Evolutionary conservation across 768 basidiomycete species (phyloP).

Genomic region (Krasilnikovozyma curviuscula): DNA sequence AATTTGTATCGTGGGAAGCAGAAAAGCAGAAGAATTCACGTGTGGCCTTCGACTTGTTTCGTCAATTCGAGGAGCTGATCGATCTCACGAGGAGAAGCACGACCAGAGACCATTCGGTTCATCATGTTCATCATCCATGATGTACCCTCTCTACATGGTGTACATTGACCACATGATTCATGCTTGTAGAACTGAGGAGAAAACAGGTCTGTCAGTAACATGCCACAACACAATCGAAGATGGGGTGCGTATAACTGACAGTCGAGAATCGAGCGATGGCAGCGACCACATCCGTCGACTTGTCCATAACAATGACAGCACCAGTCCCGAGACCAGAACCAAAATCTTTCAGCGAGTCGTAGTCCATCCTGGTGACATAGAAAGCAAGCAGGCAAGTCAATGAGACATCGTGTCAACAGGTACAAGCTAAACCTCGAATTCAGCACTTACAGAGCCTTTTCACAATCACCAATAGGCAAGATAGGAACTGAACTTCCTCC

Average conservation of each 20-base stretch:
- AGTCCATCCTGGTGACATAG: slow-evolving; percentile 59
- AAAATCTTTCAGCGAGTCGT: slow-evolving; percentile 86
- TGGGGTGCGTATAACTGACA: no score
- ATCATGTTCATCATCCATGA: slow-evolving; percentile 99
- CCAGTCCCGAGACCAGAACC: slow-evolving; percentile 95
- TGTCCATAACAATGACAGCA: slow-evolving; percentile 98
- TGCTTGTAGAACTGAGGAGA: slow-evolving; percentile 73
- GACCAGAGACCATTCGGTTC: slow-evolving; percentile 82
- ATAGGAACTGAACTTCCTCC: slow-evolving; percentile 91
- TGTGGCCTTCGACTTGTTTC: slow-evolving; percentile 52
- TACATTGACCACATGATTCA: slow-evolving; percentile 94
- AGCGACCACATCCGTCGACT: slow-evolving; percentile 80
- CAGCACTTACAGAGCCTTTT: slow-evolving; percentile 60
- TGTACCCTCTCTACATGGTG: slow-evolving; percentile 59
- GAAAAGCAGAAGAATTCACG: slow-evolving; percentile 3
- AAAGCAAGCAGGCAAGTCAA: not conserved
- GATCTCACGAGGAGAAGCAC: slow-evolving; percentile 79
- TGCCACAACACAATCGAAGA: no score
- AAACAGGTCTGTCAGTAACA: not conserved
- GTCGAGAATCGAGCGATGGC: slow-evolving; percentile 87
- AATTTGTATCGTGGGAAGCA: not conserved
- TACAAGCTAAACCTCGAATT: not conserved
- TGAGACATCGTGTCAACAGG: slow-evolving; percentile 4
- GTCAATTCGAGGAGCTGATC: slow-evolving; percentile 95
- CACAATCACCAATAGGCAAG: slow-evolving; percentile 60